These are phyloP conservation scores for Gloeopeniophorella convolvens DNA, from an alignment of 768 basidiomycete genomes.

Conservation along the genomic window DNA sequence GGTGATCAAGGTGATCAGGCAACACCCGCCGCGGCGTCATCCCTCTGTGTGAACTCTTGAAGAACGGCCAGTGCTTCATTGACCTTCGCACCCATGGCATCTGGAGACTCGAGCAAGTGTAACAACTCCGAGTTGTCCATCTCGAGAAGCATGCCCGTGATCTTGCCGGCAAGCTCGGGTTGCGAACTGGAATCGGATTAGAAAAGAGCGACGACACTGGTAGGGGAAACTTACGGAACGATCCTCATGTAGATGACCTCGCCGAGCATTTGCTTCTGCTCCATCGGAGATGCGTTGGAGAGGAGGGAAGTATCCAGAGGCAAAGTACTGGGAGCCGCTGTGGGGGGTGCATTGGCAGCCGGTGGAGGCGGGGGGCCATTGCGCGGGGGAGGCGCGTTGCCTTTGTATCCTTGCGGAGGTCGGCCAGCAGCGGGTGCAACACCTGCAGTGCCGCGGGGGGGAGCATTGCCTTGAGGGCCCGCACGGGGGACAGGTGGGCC, in stretches of 20 bases:
- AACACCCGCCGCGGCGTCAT: constrained; percentile 23
- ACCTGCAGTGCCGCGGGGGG: constrained; percentile 42
- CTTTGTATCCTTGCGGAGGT: constrained; percentile 29
- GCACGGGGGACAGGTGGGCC: constrained; percentile 51
- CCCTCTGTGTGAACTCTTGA: constrained; percentile 66
- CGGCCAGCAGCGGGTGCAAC: constrained; percentile 39
- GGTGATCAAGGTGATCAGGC: constrained; percentile 5
- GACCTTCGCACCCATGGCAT: constrained; percentile 85
- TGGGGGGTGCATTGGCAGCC: constrained; percentile 38
- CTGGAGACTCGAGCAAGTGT: constrained; percentile 75
- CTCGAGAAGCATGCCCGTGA: constrained; percentile 97
- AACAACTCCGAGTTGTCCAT: constrained; percentile 96
- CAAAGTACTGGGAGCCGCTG: constrained; percentile 39
- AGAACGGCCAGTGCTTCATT: constrained; percentile 86
- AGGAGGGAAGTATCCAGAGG: constrained; percentile 58
- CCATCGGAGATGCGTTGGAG: constrained; percentile 54
- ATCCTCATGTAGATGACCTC: constrained; percentile 95
- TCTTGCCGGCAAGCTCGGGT: constrained; percentile 95
- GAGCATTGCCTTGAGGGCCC: constrained; percentile 42
- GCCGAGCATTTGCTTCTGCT: constrained; percentile 99
- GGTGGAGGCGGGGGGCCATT: constrained; percentile 28
- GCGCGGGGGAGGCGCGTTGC: constrained; percentile 30
- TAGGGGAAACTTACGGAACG: constrained; percentile 48
- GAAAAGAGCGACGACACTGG: constrained; percentile 14
- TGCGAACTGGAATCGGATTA: constrained; percentile 47